Base-by-base conservation (phyloP, 305 asterid genomes). In the Fraxinus latifolia region DNA sequence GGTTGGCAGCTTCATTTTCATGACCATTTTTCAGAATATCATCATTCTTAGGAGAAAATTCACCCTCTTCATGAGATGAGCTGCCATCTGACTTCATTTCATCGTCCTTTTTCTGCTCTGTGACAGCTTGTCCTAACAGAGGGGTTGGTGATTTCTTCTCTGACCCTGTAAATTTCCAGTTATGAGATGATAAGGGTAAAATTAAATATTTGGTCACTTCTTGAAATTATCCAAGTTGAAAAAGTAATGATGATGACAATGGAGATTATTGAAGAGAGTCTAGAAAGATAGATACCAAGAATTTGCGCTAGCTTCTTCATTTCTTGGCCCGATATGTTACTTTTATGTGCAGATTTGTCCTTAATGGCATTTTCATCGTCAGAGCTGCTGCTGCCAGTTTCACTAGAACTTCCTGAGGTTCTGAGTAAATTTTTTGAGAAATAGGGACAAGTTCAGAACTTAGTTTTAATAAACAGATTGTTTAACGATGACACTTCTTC, bases 341-440 rank as follows among this genome's bases (percentile, higher is more conserved):
- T 81, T 88, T 89, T 90, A 67, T 73, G 88, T 25, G 84, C 80
- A 80, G 83, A 37, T 84, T 81, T 84, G 60, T 81, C 84, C 65
- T 79, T 81, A 15, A 83, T 85, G 44, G 79, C 85, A 82, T 83
- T 85, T 83, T 89, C 97, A 83, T 89, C 92, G 79, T 94, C 97
- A 37, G 95, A 87, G 81, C 92, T 86, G 85, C 91, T 85, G 87
- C 92, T 88, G 74, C 82, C 90, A 77, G 93, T 82, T 74, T 89
- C 88, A 82, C 95, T 93, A 62, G 97, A 93, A 86, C 96, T 95
- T 83, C 47, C 92, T 7, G 89, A 85, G 82, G 84, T 81, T 94
- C 98, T 92, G 84, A 79, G 83, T 62, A 76, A 79, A 81, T 79
- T 65, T 50, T 25, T 80, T 62, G 7, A 55, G 76, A 72, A 77